phyloP scores from a whole-genome alignment of 2,329 filamentous ascomycete genomes.

The Pezicula radicicola region DNA sequence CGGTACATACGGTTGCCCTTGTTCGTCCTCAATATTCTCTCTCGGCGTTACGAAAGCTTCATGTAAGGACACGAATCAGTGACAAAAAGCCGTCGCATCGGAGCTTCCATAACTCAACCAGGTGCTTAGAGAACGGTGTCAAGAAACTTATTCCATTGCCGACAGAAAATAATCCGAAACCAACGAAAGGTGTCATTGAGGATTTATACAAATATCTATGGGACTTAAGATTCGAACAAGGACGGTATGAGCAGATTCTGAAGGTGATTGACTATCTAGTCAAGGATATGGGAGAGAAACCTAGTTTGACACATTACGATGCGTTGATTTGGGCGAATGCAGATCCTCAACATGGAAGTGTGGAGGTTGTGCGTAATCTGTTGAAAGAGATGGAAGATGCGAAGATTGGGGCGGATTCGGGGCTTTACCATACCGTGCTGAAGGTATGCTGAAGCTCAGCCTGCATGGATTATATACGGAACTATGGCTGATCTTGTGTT shows the following conservation, averaged over 20 bases:
- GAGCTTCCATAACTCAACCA: conserved; percentile 12
- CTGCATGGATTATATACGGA: conserved; percentile 1
- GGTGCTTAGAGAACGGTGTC: not conserved
- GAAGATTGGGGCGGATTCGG: conserved; percentile 60
- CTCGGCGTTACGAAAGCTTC: conserved; percentile 2
- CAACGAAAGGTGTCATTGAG: conserved; percentile 18
- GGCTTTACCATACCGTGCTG: conserved; percentile 69
- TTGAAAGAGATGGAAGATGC: conserved; percentile 68
- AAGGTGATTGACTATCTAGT: conserved; percentile 57
- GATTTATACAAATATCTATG: conserved; percentile 33
- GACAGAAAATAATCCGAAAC: conserved; percentile 6
- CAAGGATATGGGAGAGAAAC: conserved; percentile 47
- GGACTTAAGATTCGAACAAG: conserved; percentile 32
- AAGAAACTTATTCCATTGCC: too few relatives aligned
- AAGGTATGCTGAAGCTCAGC: conserved; percentile 43
- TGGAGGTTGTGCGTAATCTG: conserved; percentile 57
- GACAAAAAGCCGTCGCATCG: not conserved
- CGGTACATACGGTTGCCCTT: conserved; percentile 40
- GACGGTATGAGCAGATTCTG: conserved; percentile 35
- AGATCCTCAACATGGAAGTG: conserved; percentile 61
- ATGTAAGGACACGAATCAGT: not conserved
- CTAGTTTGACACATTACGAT: conserved; percentile 64
- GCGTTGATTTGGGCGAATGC: conserved; percentile 72
- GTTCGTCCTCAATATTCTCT: conserved; percentile 15
- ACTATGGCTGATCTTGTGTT: not conserved